These are phyloP conservation scores for Aspergillus avenaceus DNA, from an alignment of 495 filamentous ascomycete species.

Conservation along the genomic window DNA sequence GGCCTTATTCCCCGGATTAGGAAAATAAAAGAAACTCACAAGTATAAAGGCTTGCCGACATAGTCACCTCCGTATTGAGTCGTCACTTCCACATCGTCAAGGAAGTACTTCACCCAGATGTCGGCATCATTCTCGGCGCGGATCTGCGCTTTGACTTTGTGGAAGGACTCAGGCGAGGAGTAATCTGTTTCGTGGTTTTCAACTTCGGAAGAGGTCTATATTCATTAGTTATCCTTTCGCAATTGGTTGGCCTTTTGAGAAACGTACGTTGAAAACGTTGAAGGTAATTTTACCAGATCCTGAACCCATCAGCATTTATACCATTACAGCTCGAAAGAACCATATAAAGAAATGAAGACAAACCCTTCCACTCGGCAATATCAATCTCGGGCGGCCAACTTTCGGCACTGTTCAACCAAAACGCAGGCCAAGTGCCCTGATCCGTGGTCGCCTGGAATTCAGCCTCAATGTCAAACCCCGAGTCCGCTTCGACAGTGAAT, in stretches of 20 bases:
- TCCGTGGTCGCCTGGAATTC: conserved; percentile 49
- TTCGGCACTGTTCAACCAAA: conserved; percentile 54
- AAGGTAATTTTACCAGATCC: conserved; percentile 57
- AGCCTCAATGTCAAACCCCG: conserved; percentile 21
- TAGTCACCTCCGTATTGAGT: conserved; percentile 50
- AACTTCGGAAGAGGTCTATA: conserved; percentile 39
- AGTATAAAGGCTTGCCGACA: conserved; percentile 39
- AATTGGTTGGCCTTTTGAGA: no score
- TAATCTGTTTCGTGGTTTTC: conserved; percentile 46
- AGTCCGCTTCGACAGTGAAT: conserved; percentile 18
- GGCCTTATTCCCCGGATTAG: no score
- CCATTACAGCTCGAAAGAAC: neutral
- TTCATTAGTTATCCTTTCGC: neutral
- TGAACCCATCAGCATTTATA: neutral
- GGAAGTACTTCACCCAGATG: conserved; percentile 48
- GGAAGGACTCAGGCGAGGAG: conserved; percentile 41
- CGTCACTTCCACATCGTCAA: conserved; percentile 46
- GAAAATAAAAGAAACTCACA: conserved; percentile 7
- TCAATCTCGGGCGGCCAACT: conserved; percentile 60
- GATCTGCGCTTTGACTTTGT: conserved; percentile 47
- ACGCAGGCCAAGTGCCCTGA: conserved; percentile 56
- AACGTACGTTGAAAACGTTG: conserved; percentile 51
- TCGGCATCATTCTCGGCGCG: conserved; percentile 51
- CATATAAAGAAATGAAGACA: neutral
- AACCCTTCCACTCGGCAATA: conserved; percentile 56